Evolutionary conservation across 768 basidiomycete species (phyloP), one percentile per base, ranked within the genome.

Genomic region (Termitomyces sp.): DNA sequence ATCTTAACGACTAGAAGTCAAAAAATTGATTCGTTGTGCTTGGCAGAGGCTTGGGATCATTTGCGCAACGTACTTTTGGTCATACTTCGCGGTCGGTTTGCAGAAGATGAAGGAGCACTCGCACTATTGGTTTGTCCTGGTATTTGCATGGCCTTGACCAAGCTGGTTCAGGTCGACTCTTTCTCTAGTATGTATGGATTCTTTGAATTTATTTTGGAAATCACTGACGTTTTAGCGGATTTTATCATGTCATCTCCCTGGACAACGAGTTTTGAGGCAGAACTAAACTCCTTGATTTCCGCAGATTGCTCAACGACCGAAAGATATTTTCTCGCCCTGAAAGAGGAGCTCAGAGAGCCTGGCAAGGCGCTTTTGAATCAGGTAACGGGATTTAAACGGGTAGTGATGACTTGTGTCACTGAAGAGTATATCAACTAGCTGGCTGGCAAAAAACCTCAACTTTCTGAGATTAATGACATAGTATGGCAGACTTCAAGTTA

Each of bases 1-100:
- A 67, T 84, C 48, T 54, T 74, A 4, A 67, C 71, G 6, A 67
- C 66, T 5, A 55, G 61, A 2, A 54, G 22, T 31, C 54, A 63
- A 34, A 52, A 58, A 0, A 67, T 67, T 44, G 76, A 77, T 52
- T 61, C 77, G 2, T 66, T 85, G 33, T 68, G 70, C 41, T 72
- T 72, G 57, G 71, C 76, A 11, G 86, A 87, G 65, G 76, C 78
- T 47, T 85, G 83, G 80, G 73, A 81, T 47, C 76, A 80, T 65
- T 67, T 90, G 54, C 69, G 80, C 31, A 81, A 84, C 54, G 69
- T 74, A 1, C 64, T 84, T 6, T 62, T 85, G 6, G 69, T 82
- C 39, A 79, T 84, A 37, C 64, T 83, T 34, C 72, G 76, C n/a
- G 73, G 70, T 27, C 70, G 79, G 44, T 77, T 78, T 57, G 36